Evolutionary conservation across 306 rosid species (phyloP), one percentile per base, ranked within the genome.

Genomic region (Lotus japonicus): DNA sequence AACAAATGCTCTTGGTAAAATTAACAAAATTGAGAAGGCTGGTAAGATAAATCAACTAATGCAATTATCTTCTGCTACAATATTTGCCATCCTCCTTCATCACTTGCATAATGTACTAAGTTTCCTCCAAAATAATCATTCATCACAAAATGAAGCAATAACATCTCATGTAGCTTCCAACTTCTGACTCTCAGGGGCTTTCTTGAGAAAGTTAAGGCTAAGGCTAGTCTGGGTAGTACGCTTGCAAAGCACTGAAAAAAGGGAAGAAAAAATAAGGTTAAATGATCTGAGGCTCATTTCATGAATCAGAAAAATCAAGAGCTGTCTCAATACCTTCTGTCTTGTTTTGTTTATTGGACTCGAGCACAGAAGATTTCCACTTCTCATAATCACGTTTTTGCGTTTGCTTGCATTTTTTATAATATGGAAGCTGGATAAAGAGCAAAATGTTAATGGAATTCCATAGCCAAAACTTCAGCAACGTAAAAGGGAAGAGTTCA

Each of bases 321-420:
- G 56, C 11, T 13, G 13, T 28, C 62, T 13, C 44, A 28, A 18
- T 48, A 88, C 97, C 96, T 87, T 78, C 83, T 45, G 75, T 57
- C 52, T 76, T 87, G 78, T 51, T 86, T 75, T 80, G 51, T 17
- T 84, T 66, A 67, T 86, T 88, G 21, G 95, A 88, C 61, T 79
- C 71, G 38, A 90, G 44, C 39, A 94, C 96, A 44, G 87, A 72
- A 44, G 88, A 81, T 64, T 85, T 90, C 96, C 96, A 90, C 36
- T 87, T 76, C 68, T 84, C 84, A 44, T 88, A 90, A 23, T 76
- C 84, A 9, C 61, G 81, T 9, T 81, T 78, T 56, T 85, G 92
- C 69, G 53, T 70, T 70, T 69, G 78, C 42, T 87, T 90, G 64
- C 75, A 78, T 54, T 78, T 84, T 73, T 88, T 88, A 68, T 83